These are phyloP conservation scores for Wickerhamiella qilinensis DNA, from an alignment of 805 yeast species.

Conservation along the genomic window DNA sequence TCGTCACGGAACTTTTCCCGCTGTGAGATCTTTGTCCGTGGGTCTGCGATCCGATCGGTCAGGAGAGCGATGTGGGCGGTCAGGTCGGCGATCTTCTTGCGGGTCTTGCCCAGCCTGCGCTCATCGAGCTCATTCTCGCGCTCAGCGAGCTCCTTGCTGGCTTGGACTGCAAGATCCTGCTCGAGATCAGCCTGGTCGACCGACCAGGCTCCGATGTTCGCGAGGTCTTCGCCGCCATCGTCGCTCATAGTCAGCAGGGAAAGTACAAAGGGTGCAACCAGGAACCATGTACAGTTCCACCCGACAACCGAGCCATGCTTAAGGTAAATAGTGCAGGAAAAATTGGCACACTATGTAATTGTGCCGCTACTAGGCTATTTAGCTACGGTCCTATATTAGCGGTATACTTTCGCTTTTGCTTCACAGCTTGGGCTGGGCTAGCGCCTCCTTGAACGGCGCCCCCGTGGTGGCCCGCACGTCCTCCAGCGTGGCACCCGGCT, in stretches of 20 bases:
- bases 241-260: too few species aligned
- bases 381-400: too few species aligned
- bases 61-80: slow-evolving; percentile 31
- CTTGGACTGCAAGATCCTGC: slow-evolving; percentile 38
- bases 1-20: slow-evolving; percentile 39
- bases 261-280: too few species aligned
- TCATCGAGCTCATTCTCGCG: slow-evolving; percentile 60
- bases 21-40: slow-evolving; percentile 49
- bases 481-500: slow-evolving; percentile 26
- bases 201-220: slow-evolving; percentile 27
- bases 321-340: too few species aligned
- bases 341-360: too few species aligned
- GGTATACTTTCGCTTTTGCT: too few species aligned
- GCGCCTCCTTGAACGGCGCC: slow-evolving; percentile 22
- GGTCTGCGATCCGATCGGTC: slow-evolving; percentile 31
- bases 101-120: slow-evolving; percentile 57
- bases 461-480: slow-evolving; percentile 27
- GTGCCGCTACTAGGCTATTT: too few species aligned
- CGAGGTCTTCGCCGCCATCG: background rate
- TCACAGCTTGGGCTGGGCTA: too few species aligned
- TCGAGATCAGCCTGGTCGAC: slow-evolving; percentile 77
- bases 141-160: slow-evolving; percentile 41
- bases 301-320: too few species aligned
- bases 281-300: too few species aligned
- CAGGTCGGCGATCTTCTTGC: slow-evolving; percentile 30